Conservation (phyloP, 2,329 filamentous ascomycete species). For the Fusarium heterosporum region DNA sequence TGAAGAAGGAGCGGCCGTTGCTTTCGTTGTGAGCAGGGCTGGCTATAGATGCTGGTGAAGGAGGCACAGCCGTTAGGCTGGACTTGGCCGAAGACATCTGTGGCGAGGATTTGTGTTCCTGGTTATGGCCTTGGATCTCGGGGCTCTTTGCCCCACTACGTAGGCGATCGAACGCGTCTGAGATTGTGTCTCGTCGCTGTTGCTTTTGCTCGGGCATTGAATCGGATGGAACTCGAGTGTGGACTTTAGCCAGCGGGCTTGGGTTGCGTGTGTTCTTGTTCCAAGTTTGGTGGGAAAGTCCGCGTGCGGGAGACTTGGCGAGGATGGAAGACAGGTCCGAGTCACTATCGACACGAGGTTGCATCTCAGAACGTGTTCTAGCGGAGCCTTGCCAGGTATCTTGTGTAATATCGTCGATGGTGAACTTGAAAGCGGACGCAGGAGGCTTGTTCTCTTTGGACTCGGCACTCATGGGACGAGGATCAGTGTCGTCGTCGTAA, state of each 20-base stretch:
- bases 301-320: constrained; percentile 54
- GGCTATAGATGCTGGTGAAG: constrained; percentile 51
- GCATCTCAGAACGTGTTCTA: constrained; percentile 63
- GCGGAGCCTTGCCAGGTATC: constrained; percentile 55
- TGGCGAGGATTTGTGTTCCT: constrained; percentile 49
- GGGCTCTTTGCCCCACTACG: constrained; percentile 54
- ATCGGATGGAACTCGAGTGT: constrained; percentile 49
- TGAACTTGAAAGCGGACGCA: constrained; percentile 48
- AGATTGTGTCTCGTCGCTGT: constrained; percentile 49
- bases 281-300: constrained; percentile 43
- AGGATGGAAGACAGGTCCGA: constrained; percentile 62
- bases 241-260: constrained; percentile 55
- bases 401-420: constrained; percentile 59
- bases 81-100: constrained; percentile 56
- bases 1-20: constrained; percentile 64
- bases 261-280: constrained; percentile 50
- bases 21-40: constrained; percentile 54
- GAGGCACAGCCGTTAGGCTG: constrained; percentile 56
- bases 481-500: constrained; percentile 51
- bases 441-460: constrained; percentile 62
- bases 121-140: constrained; percentile 39
- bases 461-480: constrained; percentile 52
- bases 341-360: constrained; percentile 65
- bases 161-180: constrained; percentile 52
- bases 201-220: constrained; percentile 38